A percentile compares a stretch with the other conserved stretches of the same genome.
These are phyloP conservation scores for Boletus mariae DNA, from an alignment of 1,284 basidiomycete genomes.

Conservation along the genomic window DNA sequence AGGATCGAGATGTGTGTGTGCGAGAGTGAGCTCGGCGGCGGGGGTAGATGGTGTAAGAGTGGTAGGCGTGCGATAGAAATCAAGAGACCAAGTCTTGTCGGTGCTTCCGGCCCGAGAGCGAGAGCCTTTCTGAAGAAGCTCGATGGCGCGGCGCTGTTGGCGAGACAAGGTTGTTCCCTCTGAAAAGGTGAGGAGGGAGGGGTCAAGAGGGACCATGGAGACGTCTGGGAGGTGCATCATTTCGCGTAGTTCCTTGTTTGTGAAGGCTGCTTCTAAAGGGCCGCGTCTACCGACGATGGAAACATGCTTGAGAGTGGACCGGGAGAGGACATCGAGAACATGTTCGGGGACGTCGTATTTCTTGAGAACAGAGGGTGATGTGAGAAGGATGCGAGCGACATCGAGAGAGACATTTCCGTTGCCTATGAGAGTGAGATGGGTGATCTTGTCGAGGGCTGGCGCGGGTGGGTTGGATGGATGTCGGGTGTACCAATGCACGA, in stretches of 20 bases:
- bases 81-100: conserved; percentile 71
- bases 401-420: conserved; percentile 98
- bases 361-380: conserved; percentile 56
- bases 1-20: conserved; percentile 58
- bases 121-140: conserved; percentile 69
- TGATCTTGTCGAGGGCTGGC: conserved; percentile 57
- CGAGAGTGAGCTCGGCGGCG: conserved; percentile 45
- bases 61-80: conserved; percentile 75
- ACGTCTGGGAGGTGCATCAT: conserved; percentile 77
- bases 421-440: conserved; percentile 84
- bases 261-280: conserved; percentile 88
- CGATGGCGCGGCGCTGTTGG: conserved; percentile 64
- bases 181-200: conserved; percentile 40
- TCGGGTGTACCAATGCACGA: conserved; percentile 98
- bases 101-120: conserved; percentile 46
- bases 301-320: conserved; percentile 70
- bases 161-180: conserved; percentile 45
- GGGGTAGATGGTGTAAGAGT: conserved; percentile 40
- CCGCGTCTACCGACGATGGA: conserved; percentile 86
- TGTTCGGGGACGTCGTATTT: conserved; percentile 79
- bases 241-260: conserved; percentile 93
- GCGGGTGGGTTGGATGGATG: conserved; percentile 68
- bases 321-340: conserved; percentile 69
- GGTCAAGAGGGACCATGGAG: conserved; percentile 60
- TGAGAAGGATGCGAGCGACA: conserved; percentile 86